phyloP scores from a whole-genome alignment of 148 eudicot species.

The Dianthus caryophyllus region DNA sequence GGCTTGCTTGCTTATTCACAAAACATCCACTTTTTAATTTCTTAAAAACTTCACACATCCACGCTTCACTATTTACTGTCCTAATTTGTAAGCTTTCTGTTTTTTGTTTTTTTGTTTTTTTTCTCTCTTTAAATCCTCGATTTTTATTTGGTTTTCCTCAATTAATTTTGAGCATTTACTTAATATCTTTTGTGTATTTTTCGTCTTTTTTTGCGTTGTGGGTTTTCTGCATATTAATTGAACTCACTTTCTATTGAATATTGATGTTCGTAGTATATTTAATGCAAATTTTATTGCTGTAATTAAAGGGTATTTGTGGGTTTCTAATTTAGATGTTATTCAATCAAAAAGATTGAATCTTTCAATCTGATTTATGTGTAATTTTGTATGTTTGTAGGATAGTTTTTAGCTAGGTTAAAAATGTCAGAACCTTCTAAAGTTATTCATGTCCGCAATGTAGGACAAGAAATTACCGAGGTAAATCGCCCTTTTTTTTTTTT shows the following conservation, averaged over 20 bases:
- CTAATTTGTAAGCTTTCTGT: too few species aligned
- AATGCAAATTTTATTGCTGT: not conserved
- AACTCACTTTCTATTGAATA: not conserved
- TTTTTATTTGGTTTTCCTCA: too few species aligned
- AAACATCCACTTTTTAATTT: too few species aligned
- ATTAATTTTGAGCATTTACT: too few species aligned
- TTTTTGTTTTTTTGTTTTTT: too few species aligned
- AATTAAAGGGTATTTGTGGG: not conserved
- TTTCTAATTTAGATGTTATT: not conserved
- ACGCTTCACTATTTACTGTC: too few species aligned
- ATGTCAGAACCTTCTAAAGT: slow-evolving; percentile 44
- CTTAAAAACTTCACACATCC: too few species aligned
- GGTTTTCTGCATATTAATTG: not conserved
- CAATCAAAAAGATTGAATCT: slow-evolving; percentile 9
- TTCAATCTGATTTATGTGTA: too few species aligned
- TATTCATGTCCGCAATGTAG: slow-evolving; percentile 44
- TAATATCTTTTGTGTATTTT: too few species aligned
- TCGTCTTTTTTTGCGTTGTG: not conserved
- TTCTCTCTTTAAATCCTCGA: too few species aligned
- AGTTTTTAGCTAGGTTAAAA: slow-evolving; percentile 14
- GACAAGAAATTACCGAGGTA: slow-evolving; percentile 46
- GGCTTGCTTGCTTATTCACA: too few species aligned
- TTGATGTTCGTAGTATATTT: not conserved
- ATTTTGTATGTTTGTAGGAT: too few species aligned
- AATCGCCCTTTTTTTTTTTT: not conserved